Evolutionary conservation across 1,284 basidiomycete species (phyloP).

Genomic region (Tylopilus sp.): DNA sequence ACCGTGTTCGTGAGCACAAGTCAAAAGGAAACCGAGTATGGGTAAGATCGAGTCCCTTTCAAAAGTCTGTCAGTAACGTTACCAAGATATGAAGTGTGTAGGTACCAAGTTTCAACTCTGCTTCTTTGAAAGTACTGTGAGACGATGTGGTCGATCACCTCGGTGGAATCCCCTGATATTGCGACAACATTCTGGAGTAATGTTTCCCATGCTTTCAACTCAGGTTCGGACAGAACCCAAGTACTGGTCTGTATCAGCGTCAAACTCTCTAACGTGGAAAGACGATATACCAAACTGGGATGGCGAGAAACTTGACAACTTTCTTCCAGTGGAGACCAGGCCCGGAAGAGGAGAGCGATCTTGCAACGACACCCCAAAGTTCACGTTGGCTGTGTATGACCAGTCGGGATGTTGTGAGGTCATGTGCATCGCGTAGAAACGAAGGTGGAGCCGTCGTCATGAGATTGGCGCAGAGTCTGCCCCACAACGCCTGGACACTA

Average conservation of each 20-base stretch:
- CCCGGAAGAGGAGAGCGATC: constrained; percentile 16
- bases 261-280: not conserved
- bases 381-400: constrained; percentile 24
- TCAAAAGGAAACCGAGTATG: constrained; percentile 22
- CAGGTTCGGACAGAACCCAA: constrained; percentile 40
- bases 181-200: constrained; percentile 31
- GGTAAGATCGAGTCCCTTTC: constrained; percentile 21
- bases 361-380: constrained; percentile 34
- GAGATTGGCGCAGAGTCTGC: constrained; percentile 42
- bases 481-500: constrained; percentile 41
- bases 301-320: constrained; percentile 39
- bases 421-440: constrained; percentile 20
- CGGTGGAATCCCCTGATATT: constrained; percentile 13
- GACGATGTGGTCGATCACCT: constrained; percentile 23
- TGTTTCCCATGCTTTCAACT: constrained; percentile 38
- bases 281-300: constrained; percentile 43
- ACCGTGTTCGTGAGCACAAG: constrained; percentile 5
- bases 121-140: constrained; percentile 23
- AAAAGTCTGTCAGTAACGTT: constrained; percentile 7
- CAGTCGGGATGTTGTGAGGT: constrained; percentile 11
- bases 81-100: not conserved
- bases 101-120: constrained; percentile 24
- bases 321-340: constrained; percentile 34
- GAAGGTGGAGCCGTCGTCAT: constrained; percentile 30
- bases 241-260: constrained; percentile 28